These are phyloP conservation scores for Linum trigynum DNA, from an alignment of 345 rosid genomes.

Conservation along the genomic window DNA sequence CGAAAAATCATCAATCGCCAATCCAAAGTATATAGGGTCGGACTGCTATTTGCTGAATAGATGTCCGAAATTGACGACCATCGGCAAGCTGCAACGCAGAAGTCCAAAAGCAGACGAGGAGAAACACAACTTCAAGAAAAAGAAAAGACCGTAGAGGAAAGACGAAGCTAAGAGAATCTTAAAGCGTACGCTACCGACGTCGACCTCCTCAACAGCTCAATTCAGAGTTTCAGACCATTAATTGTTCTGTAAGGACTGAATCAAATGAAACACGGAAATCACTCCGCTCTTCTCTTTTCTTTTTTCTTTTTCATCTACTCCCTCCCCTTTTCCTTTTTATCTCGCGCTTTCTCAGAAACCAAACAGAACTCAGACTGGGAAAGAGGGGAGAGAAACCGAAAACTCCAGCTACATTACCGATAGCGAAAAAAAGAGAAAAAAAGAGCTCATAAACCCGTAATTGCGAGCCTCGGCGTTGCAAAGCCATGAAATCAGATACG, in stretches of 20 bases:
- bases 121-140: background rate
- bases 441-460: constrained; percentile 7
- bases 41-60: background rate
- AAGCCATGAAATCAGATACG: constrained; percentile 1
- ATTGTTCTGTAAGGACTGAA: background rate
- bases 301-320: background rate
- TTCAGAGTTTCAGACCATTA: background rate
- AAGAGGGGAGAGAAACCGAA: background rate
- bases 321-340: no score
- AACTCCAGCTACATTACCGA: constrained; percentile 24
- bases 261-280: background rate
- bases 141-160: background rate
- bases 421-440: constrained; percentile 1
- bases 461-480: background rate
- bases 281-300: background rate
- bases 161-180: background rate
- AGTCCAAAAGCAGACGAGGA: background rate
- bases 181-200: background rate
- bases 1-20: background rate
- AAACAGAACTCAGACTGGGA: constrained; percentile 10
- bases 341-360: constrained; percentile 15
- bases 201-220: constrained; percentile 4
- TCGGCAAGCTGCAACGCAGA: background rate
- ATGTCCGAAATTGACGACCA: background rate
- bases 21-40: background rate